Conservation (phyloP, 306 rosid species). For the Glycine soja region DNA sequence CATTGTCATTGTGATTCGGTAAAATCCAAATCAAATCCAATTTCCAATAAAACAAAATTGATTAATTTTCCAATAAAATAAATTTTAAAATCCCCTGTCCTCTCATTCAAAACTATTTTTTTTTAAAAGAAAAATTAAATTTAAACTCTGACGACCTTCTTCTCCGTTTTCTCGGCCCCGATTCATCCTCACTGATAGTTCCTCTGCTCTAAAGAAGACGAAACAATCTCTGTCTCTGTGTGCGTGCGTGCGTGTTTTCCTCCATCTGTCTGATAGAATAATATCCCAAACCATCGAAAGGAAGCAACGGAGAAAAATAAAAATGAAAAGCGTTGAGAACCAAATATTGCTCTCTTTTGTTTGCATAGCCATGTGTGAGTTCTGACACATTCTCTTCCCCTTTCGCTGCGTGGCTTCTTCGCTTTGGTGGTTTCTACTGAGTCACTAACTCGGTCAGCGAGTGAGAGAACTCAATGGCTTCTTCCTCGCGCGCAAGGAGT, state of each 20-base stretch:
- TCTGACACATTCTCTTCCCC: slow-evolving; percentile 77
- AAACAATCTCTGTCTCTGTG: slow-evolving; percentile 56
- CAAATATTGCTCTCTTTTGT: slow-evolving; percentile 63
- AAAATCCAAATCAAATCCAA: not conserved
- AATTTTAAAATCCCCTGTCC: not conserved
- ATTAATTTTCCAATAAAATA: not conserved
- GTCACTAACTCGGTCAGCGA: slow-evolving; percentile 61
- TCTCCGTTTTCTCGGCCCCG: slow-evolving; percentile 25
- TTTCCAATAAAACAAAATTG: slow-evolving; percentile 3
- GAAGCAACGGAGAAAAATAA: slow-evolving; percentile 13
- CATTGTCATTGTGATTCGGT: slow-evolving; percentile 56
- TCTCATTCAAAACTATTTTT: not conserved
- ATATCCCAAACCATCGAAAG: slow-evolving; percentile 43
- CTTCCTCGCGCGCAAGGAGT: slow-evolving; percentile 91
- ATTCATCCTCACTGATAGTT: slow-evolving; percentile 59
- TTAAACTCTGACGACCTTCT: slow-evolving; percentile 43
- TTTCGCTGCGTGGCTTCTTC: slow-evolving; percentile 26
- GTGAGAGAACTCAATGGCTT: slow-evolving; percentile 73
- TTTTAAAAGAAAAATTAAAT: slow-evolving; percentile 17
- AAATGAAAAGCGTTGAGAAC: slow-evolving; percentile 40
- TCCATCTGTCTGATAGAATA: slow-evolving; percentile 30
- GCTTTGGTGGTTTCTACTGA: slow-evolving; percentile 45
- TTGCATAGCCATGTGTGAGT: slow-evolving; percentile 74
- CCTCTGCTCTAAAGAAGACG: slow-evolving; percentile 83
- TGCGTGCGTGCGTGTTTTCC: slow-evolving; percentile 33